Conservation (phyloP, 2,329 filamentous ascomycete genomes). For the Fusarium sp. region DNA sequence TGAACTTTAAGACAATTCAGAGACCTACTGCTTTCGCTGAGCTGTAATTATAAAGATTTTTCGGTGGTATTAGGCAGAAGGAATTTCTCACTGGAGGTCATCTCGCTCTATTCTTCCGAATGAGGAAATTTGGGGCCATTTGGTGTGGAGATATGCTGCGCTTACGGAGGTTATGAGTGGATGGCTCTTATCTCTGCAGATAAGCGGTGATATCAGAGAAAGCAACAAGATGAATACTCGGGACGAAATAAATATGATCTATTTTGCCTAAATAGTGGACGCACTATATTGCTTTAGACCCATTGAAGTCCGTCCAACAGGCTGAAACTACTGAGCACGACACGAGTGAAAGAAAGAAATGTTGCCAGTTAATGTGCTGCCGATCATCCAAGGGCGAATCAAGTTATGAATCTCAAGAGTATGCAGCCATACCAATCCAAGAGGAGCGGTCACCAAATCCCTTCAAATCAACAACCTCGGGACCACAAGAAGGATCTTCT, state of each 20-base stretch:
- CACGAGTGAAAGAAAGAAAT: neutral
- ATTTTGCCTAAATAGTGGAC: neutral
- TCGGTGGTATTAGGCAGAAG: neutral
- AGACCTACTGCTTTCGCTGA: no score
- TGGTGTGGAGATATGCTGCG: neutral
- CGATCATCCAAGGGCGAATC: neutral
- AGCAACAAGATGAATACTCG: neutral
- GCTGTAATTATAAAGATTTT: neutral
- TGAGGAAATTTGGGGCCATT: neutral
- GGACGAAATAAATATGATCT: neutral
- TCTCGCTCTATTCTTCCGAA: neutral
- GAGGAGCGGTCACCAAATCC: slow-evolving; percentile 1
- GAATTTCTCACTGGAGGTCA: neutral
- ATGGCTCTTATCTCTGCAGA: neutral
- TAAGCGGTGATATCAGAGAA: neutral
- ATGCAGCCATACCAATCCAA: slow-evolving; percentile 10
- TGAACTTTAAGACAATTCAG: neutral
- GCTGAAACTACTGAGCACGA: neutral
- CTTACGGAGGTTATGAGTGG: neutral
- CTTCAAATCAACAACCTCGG: neutral
- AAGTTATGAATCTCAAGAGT: neutral
- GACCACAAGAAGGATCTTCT: neutral
- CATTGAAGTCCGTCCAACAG: neutral
- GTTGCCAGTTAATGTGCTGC: neutral
- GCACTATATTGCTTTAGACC: neutral